phyloP scores from a whole-genome alignment of 805 yeast species.

The Spathaspora boniae region DNA sequence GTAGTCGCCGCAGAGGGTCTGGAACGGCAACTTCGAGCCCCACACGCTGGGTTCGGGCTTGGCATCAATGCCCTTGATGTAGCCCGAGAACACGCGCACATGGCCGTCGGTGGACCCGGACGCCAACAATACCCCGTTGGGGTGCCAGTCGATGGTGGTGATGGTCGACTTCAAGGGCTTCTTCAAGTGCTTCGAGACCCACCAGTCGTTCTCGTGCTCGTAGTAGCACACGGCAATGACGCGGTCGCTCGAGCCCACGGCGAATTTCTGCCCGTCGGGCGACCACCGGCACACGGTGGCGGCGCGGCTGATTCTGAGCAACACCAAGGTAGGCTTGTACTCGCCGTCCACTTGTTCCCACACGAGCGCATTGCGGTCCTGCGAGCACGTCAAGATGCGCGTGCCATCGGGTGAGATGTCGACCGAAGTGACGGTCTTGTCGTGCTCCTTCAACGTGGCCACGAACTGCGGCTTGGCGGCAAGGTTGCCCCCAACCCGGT shows the following conservation, averaged over 20 bases:
- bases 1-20: conserved; percentile 81
- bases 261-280: conserved; percentile 91
- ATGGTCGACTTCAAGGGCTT: conserved; percentile 90
- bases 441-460: conserved; percentile 76
- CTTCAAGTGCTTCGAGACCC: conserved; percentile 97
- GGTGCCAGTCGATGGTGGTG: conserved; percentile 86
- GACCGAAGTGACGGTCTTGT: conserved; percentile 90
- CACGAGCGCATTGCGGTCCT: conserved; percentile 95
- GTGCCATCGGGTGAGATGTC: conserved; percentile 82
- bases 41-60: conserved; percentile 80
- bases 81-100: conserved; percentile 85
- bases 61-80: conserved; percentile 80
- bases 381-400: conserved; percentile 92
- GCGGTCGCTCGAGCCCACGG: conserved; percentile 95
- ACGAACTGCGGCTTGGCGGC: conserved; percentile 53
- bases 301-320: conserved; percentile 89
- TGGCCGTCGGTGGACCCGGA: conserved; percentile 94
- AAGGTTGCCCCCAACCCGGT: conserved; percentile 45
- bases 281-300: conserved; percentile 96
- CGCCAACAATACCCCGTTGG: conserved; percentile 82
- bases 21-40: conserved; percentile 96
- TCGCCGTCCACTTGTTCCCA: conserved; percentile 71
- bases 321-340: conserved; percentile 83
- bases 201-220: conserved; percentile 97
- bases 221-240: conserved; percentile 94